Conservation (phyloP, 2,329 filamentous ascomycete genomes). For the Clarireedia paspali region DNA sequence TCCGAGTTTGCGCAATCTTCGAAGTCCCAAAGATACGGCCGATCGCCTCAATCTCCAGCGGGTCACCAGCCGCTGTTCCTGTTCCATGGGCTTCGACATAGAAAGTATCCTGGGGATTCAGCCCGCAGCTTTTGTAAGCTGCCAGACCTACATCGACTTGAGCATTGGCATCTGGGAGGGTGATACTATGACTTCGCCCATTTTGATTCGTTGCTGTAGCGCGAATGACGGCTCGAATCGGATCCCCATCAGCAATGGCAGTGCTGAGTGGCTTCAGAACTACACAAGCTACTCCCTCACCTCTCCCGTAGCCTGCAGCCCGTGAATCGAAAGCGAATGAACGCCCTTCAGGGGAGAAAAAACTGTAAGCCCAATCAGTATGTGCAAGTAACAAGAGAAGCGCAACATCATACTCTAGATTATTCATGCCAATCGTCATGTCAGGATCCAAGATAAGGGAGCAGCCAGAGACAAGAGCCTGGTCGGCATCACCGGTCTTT, state of each 20-base stretch:
- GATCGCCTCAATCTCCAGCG: conserved; percentile 14
- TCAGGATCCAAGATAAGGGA: too few species aligned
- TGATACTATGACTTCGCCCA: conserved; percentile 40
- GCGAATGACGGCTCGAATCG: conserved; percentile 47
- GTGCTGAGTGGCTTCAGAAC: too few species aligned
- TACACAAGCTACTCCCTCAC: too few species aligned
- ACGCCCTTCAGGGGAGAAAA: too few species aligned
- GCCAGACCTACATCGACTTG: conserved; percentile 37
- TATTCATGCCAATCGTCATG: too few species aligned
- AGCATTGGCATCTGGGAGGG: conserved; percentile 40
- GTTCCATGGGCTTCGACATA: conserved; percentile 17
- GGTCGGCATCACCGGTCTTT: too few species aligned
- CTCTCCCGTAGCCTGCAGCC: too few species aligned
- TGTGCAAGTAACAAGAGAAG: too few species aligned
- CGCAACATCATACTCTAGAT: too few species aligned
- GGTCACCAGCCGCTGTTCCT: conserved; percentile 18
- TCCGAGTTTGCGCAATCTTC: neutral
- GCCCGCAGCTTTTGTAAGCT: conserved; percentile 36
- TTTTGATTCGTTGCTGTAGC: conserved; percentile 42
- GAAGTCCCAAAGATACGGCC: neutral
- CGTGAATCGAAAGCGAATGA: too few species aligned
- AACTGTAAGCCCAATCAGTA: too few species aligned
- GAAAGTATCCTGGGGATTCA: conserved; percentile 24
- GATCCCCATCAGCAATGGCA: conserved; percentile 40
- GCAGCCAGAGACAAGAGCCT: too few species aligned